Evolutionary conservation across 2,329 filamentous ascomycete genomes (phyloP).

Genomic region (Fusarium domesticum): DNA sequence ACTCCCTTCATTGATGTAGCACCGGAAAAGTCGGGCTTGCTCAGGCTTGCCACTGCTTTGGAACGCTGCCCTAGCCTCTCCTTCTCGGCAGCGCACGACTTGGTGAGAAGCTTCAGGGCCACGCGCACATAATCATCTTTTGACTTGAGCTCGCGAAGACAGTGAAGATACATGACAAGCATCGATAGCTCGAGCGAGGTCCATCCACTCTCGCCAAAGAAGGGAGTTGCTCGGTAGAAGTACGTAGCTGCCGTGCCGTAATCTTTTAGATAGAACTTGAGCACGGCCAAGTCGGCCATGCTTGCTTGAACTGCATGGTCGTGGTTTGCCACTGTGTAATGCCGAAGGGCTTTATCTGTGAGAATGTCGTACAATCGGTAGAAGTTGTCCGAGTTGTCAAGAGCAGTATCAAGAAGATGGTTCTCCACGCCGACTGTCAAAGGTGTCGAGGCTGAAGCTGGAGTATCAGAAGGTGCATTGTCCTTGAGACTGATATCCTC

Average conservation of each 20-base stretch:
- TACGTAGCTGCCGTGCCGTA: conserved; percentile 70
- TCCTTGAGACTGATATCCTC: conserved; percentile 57
- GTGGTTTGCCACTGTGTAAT: conserved; percentile 78
- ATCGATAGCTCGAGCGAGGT: conserved; percentile 75
- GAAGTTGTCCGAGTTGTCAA: conserved; percentile 62
- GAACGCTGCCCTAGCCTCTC: conserved; percentile 43
- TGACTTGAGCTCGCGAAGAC: conserved; percentile 71
- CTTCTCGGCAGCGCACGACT: conserved; percentile 56
- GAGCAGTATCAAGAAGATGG: conserved; percentile 56
- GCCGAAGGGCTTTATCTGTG: conserved; percentile 79
- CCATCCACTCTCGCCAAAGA: conserved; percentile 79
- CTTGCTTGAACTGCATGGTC: conserved; percentile 72
- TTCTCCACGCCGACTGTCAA: conserved; percentile 39
- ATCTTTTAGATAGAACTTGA: conserved; percentile 76
- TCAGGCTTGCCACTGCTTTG: conserved; percentile 21
- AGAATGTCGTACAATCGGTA: conserved; percentile 68
- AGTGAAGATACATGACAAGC: conserved; percentile 80
- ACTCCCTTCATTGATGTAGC: conserved; percentile 45
- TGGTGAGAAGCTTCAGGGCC: conserved; percentile 69
- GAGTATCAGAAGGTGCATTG: conserved; percentile 26
- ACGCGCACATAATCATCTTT: conserved; percentile 77
- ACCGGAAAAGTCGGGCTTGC: conserved; percentile 26
- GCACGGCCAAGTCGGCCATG: conserved; percentile 79
- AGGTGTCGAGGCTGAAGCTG: conserved; percentile 8
- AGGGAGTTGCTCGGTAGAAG: conserved; percentile 74